Evolutionary conservation across 1,284 basidiomycete genomes (phyloP).

Genomic region (Ceratobasidium papillatum): DNA sequence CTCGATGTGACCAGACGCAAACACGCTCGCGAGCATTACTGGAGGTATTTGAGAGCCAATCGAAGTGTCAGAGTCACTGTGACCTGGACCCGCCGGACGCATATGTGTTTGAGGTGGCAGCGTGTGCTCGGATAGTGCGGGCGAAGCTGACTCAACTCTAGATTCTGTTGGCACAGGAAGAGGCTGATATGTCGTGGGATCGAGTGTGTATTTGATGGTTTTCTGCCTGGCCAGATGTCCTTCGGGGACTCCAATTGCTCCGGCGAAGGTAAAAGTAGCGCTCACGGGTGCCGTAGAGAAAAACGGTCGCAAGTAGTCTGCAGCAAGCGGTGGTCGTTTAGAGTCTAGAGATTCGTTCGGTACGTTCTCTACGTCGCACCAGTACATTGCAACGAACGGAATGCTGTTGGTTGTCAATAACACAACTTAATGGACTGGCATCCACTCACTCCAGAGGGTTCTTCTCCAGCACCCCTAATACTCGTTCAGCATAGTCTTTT

Average conservation of each 20-base stretch:
- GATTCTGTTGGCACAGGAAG: background rate
- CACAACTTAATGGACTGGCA: too few relatives aligned
- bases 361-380: conserved; percentile 34
- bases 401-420: background rate
- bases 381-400: conserved; percentile 39
- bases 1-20: conserved; percentile 15
- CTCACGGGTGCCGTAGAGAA: background rate
- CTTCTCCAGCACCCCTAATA: conserved; percentile 1
- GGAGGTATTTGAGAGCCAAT: too few relatives aligned
- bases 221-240: conserved; percentile 28
- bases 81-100: too few relatives aligned
- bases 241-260: conserved; percentile 39
- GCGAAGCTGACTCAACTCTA: too few relatives aligned
- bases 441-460: conserved; percentile 19
- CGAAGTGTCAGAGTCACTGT: too few relatives aligned
- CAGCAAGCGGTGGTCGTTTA: background rate
- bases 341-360: background rate
- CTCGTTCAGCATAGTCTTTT: conserved; percentile 22
- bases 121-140: background rate
- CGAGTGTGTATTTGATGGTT: conserved; percentile 16
- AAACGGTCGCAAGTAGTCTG: conserved; percentile 4
- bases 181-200: conserved; percentile 19
- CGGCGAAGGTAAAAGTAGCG: conserved; percentile 35
- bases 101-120: too few relatives aligned
- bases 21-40: conserved; percentile 16